A percentile compares a stretch with the other conserved stretches of the same genome.
Conservation (phyloP, 768 basidiomycete species). For the Suillus occidentalis region DNA sequence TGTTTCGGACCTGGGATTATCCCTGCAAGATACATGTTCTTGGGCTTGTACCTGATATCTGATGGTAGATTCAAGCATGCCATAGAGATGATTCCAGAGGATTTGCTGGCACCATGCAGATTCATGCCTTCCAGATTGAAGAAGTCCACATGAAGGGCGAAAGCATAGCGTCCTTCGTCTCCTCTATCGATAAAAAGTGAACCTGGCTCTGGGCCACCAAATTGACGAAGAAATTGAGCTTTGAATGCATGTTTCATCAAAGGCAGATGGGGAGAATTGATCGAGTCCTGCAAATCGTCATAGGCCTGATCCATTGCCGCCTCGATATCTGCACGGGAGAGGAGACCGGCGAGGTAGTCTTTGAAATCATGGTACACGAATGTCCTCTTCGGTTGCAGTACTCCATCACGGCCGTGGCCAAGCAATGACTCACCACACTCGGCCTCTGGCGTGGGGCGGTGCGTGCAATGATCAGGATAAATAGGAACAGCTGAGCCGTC, state of each 20-base stretch:
- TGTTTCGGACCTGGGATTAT: neutral
- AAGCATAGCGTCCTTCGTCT: conserved; percentile 9
- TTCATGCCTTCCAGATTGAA: neutral
- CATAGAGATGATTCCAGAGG: neutral
- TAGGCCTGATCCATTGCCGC: neutral
- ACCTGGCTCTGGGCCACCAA: neutral
- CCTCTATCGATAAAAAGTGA: conserved; percentile 16
- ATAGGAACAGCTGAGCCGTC: neutral
- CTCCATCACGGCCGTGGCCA: neutral
- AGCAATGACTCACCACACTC: conserved; percentile 4
- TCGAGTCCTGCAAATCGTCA: neutral
- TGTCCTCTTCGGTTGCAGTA: neutral
- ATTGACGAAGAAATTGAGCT: conserved; percentile 19
- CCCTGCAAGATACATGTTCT: neutral
- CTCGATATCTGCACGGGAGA: neutral
- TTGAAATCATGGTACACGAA: conserved; percentile 8
- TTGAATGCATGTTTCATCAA: conserved; percentile 7
- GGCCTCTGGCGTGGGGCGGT: neutral
- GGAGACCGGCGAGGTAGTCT: neutral
- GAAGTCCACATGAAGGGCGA: conserved; percentile 16
- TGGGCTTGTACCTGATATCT: neutral
- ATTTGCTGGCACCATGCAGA: neutral
- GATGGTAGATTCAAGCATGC: neutral
- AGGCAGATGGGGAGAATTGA: neutral
- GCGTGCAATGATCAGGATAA: neutral